Base-by-base conservation (phyloP, 2,329 filamentous ascomycete species). In the Uncinocarpus reesii region DNA sequence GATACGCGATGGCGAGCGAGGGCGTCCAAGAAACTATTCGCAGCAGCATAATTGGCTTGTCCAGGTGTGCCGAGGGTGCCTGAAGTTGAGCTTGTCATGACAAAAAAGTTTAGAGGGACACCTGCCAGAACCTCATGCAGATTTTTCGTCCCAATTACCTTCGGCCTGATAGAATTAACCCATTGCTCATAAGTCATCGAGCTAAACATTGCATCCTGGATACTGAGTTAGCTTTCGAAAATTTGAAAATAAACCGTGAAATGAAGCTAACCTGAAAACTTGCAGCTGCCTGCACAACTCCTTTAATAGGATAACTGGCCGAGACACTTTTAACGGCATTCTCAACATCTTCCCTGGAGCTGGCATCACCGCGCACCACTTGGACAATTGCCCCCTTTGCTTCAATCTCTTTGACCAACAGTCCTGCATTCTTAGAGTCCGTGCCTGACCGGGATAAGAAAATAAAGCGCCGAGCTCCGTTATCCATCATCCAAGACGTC, bases 381-480 rank as follows among this genome's bases (percentile, higher is more conserved):
- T 35, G 24, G 13, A 35, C 38, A 32, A 15, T 16, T 18, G 37
- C 44, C 2, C 44, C 44, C 13, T 23, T 32, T 2, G 16, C 16
- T 10, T 50, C 18, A 3, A 44, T 23, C 4, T 34, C 32, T 7
- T 21, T 8, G n/a, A 45, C 23, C 8, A 46, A 20, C n/a, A 31
- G 3, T 5, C n/a, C 16, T n/a, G 36, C 45, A 16, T 41, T 16
- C 15, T 38, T 23, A 7, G 37, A 32, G 18, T 45, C 32, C 20
- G 37, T 50, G 4, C 53, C 58, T 11, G 56, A 55, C 5, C 61
- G 52, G 13, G 61, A 64, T 16, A 64, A 46, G 31, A 62, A 55
- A 11, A 62, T 48, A 4, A 66, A 38, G 44, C 62, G 37, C 20
- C 55, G 53, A 7, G 60, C 60, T 4, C 62, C 58, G 41, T 54